Evolutionary conservation across 306 rosid genomes (phyloP).

Genomic region (Cyclanthera cordifolia): DNA sequence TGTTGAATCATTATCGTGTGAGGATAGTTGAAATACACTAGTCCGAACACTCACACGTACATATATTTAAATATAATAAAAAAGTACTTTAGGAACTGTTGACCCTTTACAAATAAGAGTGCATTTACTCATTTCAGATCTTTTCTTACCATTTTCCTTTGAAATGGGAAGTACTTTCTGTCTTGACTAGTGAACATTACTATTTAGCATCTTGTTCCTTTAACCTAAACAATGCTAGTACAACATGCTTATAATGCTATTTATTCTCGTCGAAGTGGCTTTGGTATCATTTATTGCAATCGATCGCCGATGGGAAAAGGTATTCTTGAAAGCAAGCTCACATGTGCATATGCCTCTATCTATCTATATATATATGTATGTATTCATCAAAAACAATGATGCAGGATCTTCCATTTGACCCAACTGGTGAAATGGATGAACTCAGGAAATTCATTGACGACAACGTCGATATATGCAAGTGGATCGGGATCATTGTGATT

Average conservation of each 20-base stretch:
- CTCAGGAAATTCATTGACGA: slow-evolving; percentile 55
- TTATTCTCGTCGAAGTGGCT: slow-evolving; percentile 53
- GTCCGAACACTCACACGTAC: no score
- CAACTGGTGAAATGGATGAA: slow-evolving; percentile 65
- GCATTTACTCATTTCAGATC: neutral
- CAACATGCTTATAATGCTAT: slow-evolving; percentile 36
- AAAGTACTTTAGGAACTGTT: neutral
- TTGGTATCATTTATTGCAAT: slow-evolving; percentile 67
- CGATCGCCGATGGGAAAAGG: slow-evolving; percentile 81
- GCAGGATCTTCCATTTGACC: slow-evolving; percentile 81
- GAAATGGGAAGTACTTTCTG: neutral
- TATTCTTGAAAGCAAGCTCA: slow-evolving; percentile 1
- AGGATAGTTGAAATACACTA: no score
- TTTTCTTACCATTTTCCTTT: neutral
- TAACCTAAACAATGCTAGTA: slow-evolving; percentile 51
- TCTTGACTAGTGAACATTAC: neutral
- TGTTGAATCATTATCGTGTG: no score
- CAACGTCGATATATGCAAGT: slow-evolving; percentile 55
- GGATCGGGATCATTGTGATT: slow-evolving; percentile 63
- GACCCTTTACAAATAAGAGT: neutral
- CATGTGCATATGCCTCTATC: neutral
- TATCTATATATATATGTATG: no score
- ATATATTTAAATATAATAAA: no score
- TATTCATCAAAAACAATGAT: slow-evolving; percentile 13
- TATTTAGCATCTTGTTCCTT: slow-evolving; percentile 22